Evolutionary conservation across 805 yeast species (phyloP).

Genomic region (Teunomyces atbi): DNA sequence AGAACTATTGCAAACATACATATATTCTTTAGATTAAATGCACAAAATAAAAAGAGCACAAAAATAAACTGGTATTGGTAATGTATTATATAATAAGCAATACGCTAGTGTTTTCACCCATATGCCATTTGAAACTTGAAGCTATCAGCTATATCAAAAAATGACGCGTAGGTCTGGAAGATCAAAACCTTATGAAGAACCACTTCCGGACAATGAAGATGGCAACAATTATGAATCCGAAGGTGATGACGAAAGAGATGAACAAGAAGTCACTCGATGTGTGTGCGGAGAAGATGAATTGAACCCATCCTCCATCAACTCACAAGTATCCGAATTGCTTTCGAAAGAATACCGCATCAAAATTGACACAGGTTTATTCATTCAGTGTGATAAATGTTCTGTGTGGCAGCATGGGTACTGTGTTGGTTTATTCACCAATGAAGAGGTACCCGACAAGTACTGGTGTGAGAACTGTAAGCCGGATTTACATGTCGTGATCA

Average conservation of each 20-base stretch:
- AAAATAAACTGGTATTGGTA: background rate
- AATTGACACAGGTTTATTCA: conserved; percentile 61
- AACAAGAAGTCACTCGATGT: conserved; percentile 43
- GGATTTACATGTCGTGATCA: conserved; percentile 62
- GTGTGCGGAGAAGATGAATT: conserved; percentile 43
- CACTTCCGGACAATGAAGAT: conserved; percentile 17
- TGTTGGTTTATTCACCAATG: conserved; percentile 76
- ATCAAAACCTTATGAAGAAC: conserved; percentile 17
- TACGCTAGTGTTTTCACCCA: background rate
- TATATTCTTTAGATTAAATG: background rate
- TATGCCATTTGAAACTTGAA: background rate
- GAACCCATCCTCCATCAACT: conserved; percentile 21
- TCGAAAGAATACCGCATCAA: conserved; percentile 33
- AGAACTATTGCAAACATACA: background rate
- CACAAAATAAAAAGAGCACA: background rate
- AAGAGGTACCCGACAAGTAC: conserved; percentile 85
- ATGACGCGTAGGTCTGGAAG: conserved; percentile 35
- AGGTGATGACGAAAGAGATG: conserved; percentile 28
- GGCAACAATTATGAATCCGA: conserved; percentile 20
- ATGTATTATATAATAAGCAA: background rate
- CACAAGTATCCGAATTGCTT: conserved; percentile 24
- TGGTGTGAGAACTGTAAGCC: conserved; percentile 94
- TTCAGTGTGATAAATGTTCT: conserved; percentile 86
- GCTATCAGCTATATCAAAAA: background rate
- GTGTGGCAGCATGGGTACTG: conserved; percentile 99